Percentiles rank a stretch among this genome's conserved stretches.
Evolutionary conservation across 306 rosid genomes (phyloP).

Genomic region (Quercus cerris): DNA sequence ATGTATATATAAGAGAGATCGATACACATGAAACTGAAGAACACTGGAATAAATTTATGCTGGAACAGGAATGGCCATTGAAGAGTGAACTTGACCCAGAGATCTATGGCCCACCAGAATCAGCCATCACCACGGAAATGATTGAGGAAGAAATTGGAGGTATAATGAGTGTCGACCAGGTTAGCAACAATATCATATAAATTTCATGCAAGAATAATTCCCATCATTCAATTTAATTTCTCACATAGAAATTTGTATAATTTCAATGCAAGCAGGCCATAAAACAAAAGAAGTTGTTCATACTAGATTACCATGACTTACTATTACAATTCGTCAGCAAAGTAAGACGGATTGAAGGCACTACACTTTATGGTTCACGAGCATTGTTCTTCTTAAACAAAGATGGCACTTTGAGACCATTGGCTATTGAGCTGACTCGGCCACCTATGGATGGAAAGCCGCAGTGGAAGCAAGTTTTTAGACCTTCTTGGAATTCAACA

Average conservation of each 20-base stretch:
- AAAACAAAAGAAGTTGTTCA: slow-evolving; percentile 42
- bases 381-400: slow-evolving; percentile 39
- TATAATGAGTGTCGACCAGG: slow-evolving; percentile 36
- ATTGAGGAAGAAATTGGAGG: slow-evolving; percentile 46
- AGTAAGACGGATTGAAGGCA: slow-evolving; percentile 39
- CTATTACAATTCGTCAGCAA: slow-evolving; percentile 42
- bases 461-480: slow-evolving; percentile 45
- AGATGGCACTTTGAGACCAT: slow-evolving; percentile 39
- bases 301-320: slow-evolving; percentile 54
- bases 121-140: slow-evolving; percentile 42
- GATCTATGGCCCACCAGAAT: slow-evolving; percentile 44
- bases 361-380: slow-evolving; percentile 50
- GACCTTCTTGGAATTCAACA: slow-evolving; percentile 37
- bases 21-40: no score
- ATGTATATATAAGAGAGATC: no score
- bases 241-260: background rate
- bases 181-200: background rate
- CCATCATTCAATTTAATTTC: background rate
- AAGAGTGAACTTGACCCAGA: slow-evolving; percentile 43
- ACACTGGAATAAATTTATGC: background rate
- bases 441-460: slow-evolving; percentile 47
- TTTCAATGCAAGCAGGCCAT: slow-evolving; percentile 31
- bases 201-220: background rate
- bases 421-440: slow-evolving; percentile 49
- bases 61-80: slow-evolving; percentile 56